These are phyloP conservation scores for Blastobotrys americana DNA, from an alignment of 805 yeast genomes.

Conservation along the genomic window DNA sequence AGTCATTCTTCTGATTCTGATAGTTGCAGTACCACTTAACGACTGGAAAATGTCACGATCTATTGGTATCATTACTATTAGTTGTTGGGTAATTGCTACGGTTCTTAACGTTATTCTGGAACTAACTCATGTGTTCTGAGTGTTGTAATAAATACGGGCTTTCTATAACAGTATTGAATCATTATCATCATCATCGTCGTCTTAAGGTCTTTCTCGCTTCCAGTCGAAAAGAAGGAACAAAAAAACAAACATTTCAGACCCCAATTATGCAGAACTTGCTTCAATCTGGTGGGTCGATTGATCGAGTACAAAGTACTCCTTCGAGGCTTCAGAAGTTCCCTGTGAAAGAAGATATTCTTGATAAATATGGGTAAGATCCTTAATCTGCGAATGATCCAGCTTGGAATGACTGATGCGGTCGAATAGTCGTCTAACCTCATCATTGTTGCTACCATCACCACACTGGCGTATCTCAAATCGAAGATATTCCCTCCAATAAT, in stretches of 20 bases:
- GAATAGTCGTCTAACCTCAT: slow-evolving; percentile 8
- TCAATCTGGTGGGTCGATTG: slow-evolving; percentile 3
- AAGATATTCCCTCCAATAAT: slow-evolving; percentile 30
- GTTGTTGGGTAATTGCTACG: slow-evolving; percentile 39
- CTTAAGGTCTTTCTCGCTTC: no score
- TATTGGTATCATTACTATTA: slow-evolving; percentile 36
- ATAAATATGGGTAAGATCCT: slow-evolving; percentile 27
- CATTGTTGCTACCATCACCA: background rate
- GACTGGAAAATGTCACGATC: slow-evolving; percentile 37
- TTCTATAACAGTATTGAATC: no score
- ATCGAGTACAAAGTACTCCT: slow-evolving; percentile 12
- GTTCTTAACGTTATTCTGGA: slow-evolving; percentile 21
- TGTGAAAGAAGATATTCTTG: slow-evolving; percentile 18
- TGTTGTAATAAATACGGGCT: background rate
- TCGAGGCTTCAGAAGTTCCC: slow-evolving; percentile 6
- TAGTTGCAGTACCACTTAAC: slow-evolving; percentile 36
- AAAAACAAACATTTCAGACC: no score
- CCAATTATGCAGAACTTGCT: no score
- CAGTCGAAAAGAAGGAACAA: no score
- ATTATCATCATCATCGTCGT: no score
- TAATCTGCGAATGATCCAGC: slow-evolving; percentile 19
- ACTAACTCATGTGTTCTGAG: background rate
- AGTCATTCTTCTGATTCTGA: slow-evolving; percentile 33
- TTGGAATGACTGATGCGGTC: slow-evolving; percentile 15
- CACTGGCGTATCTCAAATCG: slow-evolving; percentile 25